Percentiles rank a stretch among this genome's conserved stretches.
These are phyloP conservation scores for Rhizodiscina lignyota DNA, from an alignment of 495 filamentous ascomycete species.

Conservation along the genomic window DNA sequence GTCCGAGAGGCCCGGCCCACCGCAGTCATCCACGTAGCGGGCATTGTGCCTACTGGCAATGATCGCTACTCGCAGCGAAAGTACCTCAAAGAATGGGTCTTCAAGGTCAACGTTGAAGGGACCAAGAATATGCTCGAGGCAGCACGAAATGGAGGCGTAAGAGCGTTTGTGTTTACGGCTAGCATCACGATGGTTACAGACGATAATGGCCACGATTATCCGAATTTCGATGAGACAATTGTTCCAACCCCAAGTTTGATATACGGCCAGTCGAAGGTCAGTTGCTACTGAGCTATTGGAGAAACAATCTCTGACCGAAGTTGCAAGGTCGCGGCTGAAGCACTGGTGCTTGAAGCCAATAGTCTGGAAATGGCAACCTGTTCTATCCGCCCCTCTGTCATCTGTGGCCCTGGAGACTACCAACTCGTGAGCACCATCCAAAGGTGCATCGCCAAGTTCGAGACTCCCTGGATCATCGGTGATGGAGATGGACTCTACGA, in stretches of 20 bases:
- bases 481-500: slow-evolving; percentile 41
- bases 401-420: slow-evolving; percentile 40
- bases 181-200: slow-evolving; percentile 39
- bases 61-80: slow-evolving; percentile 13
- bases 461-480: slow-evolving; percentile 42
- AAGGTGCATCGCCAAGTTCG: slow-evolving; percentile 34
- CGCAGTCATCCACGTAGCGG: slow-evolving; percentile 21
- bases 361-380: slow-evolving; percentile 30
- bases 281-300: no score
- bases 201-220: slow-evolving; percentile 32
- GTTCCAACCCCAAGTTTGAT: slow-evolving; percentile 31
- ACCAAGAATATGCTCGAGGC: slow-evolving; percentile 26
- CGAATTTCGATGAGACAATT: slow-evolving; percentile 32
- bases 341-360: slow-evolving; percentile 34
- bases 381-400: slow-evolving; percentile 37
- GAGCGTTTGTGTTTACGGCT: slow-evolving; percentile 30
- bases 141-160: slow-evolving; percentile 16
- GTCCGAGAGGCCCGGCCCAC: slow-evolving; percentile 13
- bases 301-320: no score
- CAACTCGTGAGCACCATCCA: slow-evolving; percentile 36
- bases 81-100: slow-evolving; percentile 11
- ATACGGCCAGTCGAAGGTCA: slow-evolving; percentile 44
- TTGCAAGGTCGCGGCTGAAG: slow-evolving; percentile 37
- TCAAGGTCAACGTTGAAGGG: slow-evolving; percentile 27
- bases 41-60: slow-evolving; percentile 12